Evolutionary conservation across 2,329 filamentous ascomycete species (phyloP), one percentile per base, ranked within the genome.

Genomic region (Monosporascus sp.): DNA sequence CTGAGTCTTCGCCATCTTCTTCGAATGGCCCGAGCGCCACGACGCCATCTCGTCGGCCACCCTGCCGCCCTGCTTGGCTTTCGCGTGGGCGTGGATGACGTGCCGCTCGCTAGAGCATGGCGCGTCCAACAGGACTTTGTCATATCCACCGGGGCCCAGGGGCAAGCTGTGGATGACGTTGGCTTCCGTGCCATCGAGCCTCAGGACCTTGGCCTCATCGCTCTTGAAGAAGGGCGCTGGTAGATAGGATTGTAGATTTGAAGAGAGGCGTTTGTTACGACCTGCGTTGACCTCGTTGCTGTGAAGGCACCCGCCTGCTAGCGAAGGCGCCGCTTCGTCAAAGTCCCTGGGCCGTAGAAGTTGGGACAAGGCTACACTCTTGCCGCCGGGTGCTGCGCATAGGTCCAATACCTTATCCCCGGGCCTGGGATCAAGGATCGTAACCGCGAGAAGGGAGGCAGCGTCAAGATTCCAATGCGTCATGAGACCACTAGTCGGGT

Each of bases 71-170:
- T 60, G 59, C 35, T 53, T 58, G 2, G 68, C 69, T 46, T 63
- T 65, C 18, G 56, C 56, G 38, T 68, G 65, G 9, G 67, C 65
- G 47, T 71, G 69, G 25, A 74, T 63, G 31, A 73, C 64, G 48
- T 74, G 70, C 15, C 72, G 62, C 54, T 73, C 70, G 35, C 68
- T 70, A 5, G 70, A 73, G 54, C 71, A 73, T 15, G 72, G 70
- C 4, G 70, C 70, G 52, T 74, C 71, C 6, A 73, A 62, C 3
- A 74, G 62, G 0, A 73, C 69, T 48, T 68, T 70, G 52, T 74
- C 72, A 54, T 72, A 74, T 8, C 66, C 65, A 3, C 63, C 65
- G 1, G 60, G 55, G 0, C 67, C 67, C 7, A 64, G 58, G 0
- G 64, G 63, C 1, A 68, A 57, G 25, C 59, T 58, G n/a, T 60